Evolutionary conservation across 495 filamentous ascomycete genomes (phyloP).

Genomic region (Neurospora sublineolata): DNA sequence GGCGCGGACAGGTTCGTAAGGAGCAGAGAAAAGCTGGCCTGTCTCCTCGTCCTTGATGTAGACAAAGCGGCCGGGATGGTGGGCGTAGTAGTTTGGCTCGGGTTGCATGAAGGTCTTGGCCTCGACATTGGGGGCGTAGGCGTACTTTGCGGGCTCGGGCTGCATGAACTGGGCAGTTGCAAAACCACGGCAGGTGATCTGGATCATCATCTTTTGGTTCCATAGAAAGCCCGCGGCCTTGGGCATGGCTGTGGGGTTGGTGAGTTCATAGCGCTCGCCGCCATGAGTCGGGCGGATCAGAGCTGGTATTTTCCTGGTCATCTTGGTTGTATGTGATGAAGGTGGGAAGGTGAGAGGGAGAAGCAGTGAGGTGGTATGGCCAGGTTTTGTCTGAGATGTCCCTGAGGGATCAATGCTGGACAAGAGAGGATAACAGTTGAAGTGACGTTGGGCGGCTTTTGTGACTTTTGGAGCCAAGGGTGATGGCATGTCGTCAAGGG

Average conservation of each 20-base stretch:
- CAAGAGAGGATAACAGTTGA: not conserved
- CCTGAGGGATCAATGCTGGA: not conserved
- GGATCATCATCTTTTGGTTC: conserved; percentile 52
- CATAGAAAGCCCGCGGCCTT: conserved; percentile 47
- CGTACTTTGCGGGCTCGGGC: conserved; percentile 46
- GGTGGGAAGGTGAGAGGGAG: not conserved
- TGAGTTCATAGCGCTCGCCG: conserved; percentile 44
- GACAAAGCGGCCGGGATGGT: conserved; percentile 48
- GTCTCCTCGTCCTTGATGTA: conserved; percentile 48
- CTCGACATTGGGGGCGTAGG: conserved; percentile 44
- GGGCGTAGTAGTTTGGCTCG: conserved; percentile 47
- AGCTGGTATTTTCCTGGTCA: conserved; percentile 16
- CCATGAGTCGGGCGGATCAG: conserved; percentile 35
- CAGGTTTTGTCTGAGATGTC: not conserved
- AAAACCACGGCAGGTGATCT: conserved; percentile 45
- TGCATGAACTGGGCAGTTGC: conserved; percentile 50
- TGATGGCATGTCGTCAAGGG: not conserved
- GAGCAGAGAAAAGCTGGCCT: conserved; percentile 41
- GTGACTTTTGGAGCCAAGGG: not conserved
- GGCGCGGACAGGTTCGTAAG: conserved; percentile 44
- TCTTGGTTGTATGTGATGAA: conserved; percentile 4
- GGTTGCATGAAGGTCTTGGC: conserved; percentile 50
- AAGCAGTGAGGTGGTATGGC: not conserved
- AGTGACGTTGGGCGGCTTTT: not conserved
- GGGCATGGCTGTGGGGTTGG: conserved; percentile 43